Evolutionary conservation across 2,329 filamentous ascomycete genomes (phyloP).

Genomic region (Spiromastix sp.): DNA sequence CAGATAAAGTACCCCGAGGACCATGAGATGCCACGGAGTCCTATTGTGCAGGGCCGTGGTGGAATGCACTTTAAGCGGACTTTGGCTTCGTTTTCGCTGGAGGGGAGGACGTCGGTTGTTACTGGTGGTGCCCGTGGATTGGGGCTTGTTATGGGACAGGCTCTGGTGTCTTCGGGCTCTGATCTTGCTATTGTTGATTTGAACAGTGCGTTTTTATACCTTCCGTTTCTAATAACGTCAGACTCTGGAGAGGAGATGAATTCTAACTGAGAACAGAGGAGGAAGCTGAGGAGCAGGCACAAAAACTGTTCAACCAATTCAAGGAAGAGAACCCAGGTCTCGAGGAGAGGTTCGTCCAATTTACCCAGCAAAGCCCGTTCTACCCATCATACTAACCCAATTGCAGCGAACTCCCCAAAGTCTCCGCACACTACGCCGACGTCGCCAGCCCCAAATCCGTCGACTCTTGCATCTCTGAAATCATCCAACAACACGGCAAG

Average conservation of each 20-base stretch:
- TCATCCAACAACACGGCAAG: constrained; percentile 62
- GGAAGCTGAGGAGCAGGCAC: constrained; percentile 68
- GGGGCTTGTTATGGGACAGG: constrained; percentile 87
- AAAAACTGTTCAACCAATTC: constrained; percentile 65
- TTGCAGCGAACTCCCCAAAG: constrained; percentile 56
- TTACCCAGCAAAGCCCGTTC: not conserved
- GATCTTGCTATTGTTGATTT: constrained; percentile 88
- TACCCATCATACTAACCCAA: not conserved
- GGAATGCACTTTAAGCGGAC: constrained; percentile 78
- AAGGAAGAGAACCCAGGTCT: constrained; percentile 67
- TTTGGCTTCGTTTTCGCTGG: constrained; percentile 74
- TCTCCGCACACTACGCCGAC: constrained; percentile 84
- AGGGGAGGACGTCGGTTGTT: constrained; percentile 72
- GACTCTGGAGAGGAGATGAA: not conserved
- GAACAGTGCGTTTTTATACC: constrained; percentile 58
- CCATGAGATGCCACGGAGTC: constrained; percentile 58
- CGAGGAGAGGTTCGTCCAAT: constrained; percentile 39
- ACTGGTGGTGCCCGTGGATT: constrained; percentile 85
- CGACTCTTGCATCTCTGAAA: constrained; percentile 58
- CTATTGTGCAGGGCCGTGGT: constrained; percentile 63
- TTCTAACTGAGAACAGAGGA: constrained; percentile 49
- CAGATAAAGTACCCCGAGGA: constrained; percentile 70
- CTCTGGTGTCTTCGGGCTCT: constrained; percentile 76
- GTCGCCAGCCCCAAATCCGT: constrained; percentile 75
- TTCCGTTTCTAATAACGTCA: not conserved